A percentile compares a stretch with the other conserved stretches of the same genome.
phyloP scores from a whole-genome alignment of 1,284 basidiomycete genomes.

The Apiotrichum gamsii region DNA sequence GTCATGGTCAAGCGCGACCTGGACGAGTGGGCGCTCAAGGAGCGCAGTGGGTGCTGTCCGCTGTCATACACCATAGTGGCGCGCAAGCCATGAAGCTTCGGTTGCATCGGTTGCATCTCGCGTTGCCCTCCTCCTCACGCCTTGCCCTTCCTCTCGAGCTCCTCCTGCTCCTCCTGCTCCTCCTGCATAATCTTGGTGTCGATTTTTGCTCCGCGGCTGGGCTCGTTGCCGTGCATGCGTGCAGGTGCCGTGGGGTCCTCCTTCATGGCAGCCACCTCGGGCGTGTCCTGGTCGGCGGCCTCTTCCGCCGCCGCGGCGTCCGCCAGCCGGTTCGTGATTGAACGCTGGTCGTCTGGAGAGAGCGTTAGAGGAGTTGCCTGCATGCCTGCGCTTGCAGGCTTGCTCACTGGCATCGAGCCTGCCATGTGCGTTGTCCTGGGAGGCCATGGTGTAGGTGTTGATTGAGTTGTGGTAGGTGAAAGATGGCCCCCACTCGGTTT shows the following conservation, averaged over 20 bases:
- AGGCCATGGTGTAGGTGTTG: no score
- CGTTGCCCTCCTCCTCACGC: neutral
- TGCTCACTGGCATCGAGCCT: no score
- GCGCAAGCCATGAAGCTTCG: conserved; percentile 4
- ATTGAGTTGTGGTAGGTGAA: no score
- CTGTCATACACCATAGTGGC: conserved; percentile 2
- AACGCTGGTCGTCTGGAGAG: conserved; percentile 6
- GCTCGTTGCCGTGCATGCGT: conserved; percentile 14
- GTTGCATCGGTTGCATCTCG: neutral
- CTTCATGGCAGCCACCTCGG: conserved; percentile 10
- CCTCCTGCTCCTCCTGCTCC: conserved; percentile 11
- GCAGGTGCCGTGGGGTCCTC: conserved; percentile 11
- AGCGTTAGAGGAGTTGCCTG: no score
- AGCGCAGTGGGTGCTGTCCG: neutral
- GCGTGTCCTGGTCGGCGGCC: conserved; percentile 1
- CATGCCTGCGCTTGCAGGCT: no score
- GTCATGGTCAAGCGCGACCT: conserved; percentile 4
- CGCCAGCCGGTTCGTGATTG: conserved; percentile 5
- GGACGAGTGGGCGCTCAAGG: conserved; percentile 5
- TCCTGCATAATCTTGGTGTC: conserved; percentile 10
- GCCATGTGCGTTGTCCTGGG: no score
- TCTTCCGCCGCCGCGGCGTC: conserved; percentile 1
- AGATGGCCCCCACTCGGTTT: no score
- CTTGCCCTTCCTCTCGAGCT: conserved; percentile 14
- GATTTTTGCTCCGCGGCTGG: conserved; percentile 13